phyloP scores from a whole-genome alignment of 2,329 filamentous ascomycete species.

The Exserohilum turcica region DNA sequence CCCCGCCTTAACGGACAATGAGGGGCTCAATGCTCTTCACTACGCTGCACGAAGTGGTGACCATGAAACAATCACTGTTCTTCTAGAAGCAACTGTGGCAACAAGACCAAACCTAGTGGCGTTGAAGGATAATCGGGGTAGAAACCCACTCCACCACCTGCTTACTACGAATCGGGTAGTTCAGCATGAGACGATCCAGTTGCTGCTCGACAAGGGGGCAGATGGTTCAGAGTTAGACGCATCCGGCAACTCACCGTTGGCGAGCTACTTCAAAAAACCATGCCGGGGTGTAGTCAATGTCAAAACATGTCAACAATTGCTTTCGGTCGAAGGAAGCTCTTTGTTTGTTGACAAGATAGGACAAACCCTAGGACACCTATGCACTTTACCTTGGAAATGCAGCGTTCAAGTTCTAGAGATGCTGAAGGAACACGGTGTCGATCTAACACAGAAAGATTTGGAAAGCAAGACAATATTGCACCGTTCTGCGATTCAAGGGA shows the following conservation, averaged over 20 bases:
- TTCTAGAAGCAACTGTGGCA: constrained; percentile 4
- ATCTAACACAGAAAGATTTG: constrained; percentile 14
- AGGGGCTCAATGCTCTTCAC: constrained; percentile 18
- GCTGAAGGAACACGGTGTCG: constrained; percentile 8
- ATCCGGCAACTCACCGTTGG: constrained; percentile 9
- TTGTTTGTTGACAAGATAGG: constrained; percentile 10
- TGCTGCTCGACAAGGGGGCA: constrained; percentile 12
- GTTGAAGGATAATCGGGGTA: constrained; percentile 6
- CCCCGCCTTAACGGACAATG: constrained; percentile 3
- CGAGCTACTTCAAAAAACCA: constrained; percentile 5
- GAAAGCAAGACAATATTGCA: constrained; percentile 14
- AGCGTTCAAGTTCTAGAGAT: constrained; percentile 6
- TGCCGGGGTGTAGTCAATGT: background rate
- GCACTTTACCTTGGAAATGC: background rate
- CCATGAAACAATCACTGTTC: constrained; percentile 6
- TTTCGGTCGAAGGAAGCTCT: constrained; percentile 14
- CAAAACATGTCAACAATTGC: constrained; percentile 3
- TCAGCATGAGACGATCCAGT: constrained; percentile 9
- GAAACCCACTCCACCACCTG: constrained; percentile 10
- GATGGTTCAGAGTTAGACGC: constrained; percentile 10
- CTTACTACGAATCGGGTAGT: background rate
- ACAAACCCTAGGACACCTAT: constrained; percentile 14
- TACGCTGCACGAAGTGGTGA: constrained; percentile 15
- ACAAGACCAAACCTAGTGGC: constrained; percentile 7
- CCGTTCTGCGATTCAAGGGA: constrained; percentile 5